Evolutionary conservation across 139 green algal species (phyloP).

Genomic region (Closterium sp.): DNA sequence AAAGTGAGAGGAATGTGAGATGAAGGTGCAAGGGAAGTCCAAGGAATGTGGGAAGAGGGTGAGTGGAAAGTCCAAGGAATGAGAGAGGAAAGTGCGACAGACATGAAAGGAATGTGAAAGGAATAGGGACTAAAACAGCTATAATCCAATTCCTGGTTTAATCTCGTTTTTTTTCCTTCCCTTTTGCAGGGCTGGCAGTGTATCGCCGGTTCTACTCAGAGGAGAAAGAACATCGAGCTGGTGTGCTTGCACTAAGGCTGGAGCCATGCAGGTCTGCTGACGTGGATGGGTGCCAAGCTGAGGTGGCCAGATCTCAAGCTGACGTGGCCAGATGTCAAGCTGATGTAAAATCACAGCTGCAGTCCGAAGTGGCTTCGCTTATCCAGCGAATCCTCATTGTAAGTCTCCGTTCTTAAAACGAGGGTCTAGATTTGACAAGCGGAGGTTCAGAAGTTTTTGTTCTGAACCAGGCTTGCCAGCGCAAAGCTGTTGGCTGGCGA

Average conservation of each 20-base stretch:
- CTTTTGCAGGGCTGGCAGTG: neutral
- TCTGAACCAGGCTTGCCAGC: no score
- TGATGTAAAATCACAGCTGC: neutral
- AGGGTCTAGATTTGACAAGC: no score
- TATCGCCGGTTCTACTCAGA: neutral
- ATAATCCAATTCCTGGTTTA: neutral
- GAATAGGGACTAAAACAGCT: neutral
- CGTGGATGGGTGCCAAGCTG: neutral
- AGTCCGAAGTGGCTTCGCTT: neutral
- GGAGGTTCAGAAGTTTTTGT: no score
- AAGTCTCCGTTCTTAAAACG: neutral
- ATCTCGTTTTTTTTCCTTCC: neutral
- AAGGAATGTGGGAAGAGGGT: neutral
- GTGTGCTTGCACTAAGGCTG: neutral
- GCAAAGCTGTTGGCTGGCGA: no score
- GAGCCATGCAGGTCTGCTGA: neutral
- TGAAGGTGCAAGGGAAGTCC: neutral
- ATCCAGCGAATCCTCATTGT: neutral
- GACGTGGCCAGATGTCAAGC: neutral
- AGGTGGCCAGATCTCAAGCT: neutral
- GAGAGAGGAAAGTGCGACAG: neutral
- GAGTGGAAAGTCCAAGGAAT: neutral
- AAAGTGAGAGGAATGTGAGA: no score
- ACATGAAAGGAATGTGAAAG: neutral
- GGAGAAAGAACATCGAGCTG: neutral